These are phyloP conservation scores for Corrigiola litoralis DNA, from an alignment of 179 eudicot genomes.

Conservation along the genomic window DNA sequence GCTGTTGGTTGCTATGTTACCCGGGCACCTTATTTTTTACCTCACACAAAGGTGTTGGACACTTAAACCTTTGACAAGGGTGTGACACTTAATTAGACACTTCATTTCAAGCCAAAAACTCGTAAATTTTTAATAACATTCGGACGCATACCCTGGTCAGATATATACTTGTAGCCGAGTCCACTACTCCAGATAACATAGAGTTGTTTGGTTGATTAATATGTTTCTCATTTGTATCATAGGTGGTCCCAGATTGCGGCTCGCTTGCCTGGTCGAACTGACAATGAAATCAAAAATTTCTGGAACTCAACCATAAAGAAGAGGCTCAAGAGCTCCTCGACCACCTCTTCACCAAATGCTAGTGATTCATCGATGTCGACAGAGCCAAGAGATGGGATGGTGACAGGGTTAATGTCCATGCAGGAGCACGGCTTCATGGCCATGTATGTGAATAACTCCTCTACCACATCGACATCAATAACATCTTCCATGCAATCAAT, in stretches of 20 bases:
- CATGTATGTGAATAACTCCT: slow-evolving; percentile 49
- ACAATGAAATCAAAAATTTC: slow-evolving; percentile 82
- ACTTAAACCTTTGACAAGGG: background rate
- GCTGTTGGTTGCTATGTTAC: no score
- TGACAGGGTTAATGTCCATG: slow-evolving; percentile 28
- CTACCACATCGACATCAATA: slow-evolving; percentile 33
- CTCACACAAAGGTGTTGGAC: no score
- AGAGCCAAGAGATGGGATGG: slow-evolving; percentile 39
- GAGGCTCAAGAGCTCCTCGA: slow-evolving; percentile 54
- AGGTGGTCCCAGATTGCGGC: slow-evolving; percentile 97
- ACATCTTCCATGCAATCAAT: slow-evolving; percentile 41
- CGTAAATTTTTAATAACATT: no score
- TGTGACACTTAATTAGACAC: no score
- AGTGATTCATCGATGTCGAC: slow-evolving; percentile 56
- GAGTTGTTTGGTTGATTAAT: background rate
- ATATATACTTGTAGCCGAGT: no score
- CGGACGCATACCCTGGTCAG: no score
- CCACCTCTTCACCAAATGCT: slow-evolving; percentile 58
- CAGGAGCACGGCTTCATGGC: slow-evolving; percentile 50
- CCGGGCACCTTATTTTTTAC: no score
- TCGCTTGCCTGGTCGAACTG: slow-evolving; percentile 83
- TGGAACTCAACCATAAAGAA: slow-evolving; percentile 92
- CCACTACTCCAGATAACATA: no score
- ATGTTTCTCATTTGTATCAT: background rate
- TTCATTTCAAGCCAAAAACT: no score